phyloP scores from a whole-genome alignment of 176 grass and related monocot genomes.

The Zizania latifolia region DNA sequence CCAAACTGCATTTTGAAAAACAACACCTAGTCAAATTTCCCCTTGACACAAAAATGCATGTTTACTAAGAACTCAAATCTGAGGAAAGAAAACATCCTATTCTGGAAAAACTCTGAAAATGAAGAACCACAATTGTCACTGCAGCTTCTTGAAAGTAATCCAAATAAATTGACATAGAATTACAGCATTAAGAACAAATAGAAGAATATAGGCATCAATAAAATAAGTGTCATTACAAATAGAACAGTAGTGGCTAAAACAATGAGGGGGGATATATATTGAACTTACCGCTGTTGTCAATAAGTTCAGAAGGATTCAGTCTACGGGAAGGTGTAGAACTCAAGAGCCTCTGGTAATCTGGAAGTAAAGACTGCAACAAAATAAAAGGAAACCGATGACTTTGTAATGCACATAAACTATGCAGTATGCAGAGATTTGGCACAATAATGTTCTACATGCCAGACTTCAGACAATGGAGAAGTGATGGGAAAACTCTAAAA shows the following conservation, averaged over 20 bases:
- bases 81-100: too few relatives aligned
- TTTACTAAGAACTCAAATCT: too few relatives aligned
- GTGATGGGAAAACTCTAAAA: slow-evolving; percentile 6
- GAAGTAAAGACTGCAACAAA: slow-evolving; percentile 75
- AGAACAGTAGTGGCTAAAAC: background rate
- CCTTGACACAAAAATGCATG: too few relatives aligned
- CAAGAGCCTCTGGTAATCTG: slow-evolving; percentile 99
- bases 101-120: slow-evolving; percentile 95
- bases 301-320: slow-evolving; percentile 98
- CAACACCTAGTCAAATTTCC: too few relatives aligned
- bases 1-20: too few relatives aligned
- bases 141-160: background rate
- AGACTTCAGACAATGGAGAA: slow-evolving; percentile 4
- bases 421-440: background rate
- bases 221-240: background rate
- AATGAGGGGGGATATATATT: slow-evolving; percentile 5
- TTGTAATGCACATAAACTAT: background rate
- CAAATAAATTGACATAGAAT: background rate
- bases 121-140: slow-evolving; percentile 24
- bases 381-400: slow-evolving; percentile 12
- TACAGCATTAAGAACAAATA: background rate
- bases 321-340: slow-evolving; percentile 88
- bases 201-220: too few relatives aligned
- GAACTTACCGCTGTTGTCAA: slow-evolving; percentile 81
- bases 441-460: background rate